Evolutionary conservation across 192 early-diverging fungal genomes (phyloP).

Genomic region (Borealophlyctis nickersoniae): DNA sequence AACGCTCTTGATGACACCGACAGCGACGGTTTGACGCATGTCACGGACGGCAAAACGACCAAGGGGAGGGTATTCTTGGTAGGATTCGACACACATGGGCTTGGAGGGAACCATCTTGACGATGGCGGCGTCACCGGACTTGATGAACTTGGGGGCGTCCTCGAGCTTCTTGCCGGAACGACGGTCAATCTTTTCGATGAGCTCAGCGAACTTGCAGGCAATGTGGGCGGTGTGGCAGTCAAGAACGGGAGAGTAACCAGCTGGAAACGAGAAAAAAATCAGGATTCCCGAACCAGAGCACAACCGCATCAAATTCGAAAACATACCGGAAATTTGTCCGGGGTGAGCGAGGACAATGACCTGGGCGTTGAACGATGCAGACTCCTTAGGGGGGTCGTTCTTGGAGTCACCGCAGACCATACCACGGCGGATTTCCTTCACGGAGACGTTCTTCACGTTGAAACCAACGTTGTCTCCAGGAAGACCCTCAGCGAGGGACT

Average conservation of each 20-base stretch:
- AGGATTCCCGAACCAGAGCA: too few relatives aligned
- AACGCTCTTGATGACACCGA: slow-evolving; percentile 94
- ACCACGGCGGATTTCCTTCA: slow-evolving; percentile 97
- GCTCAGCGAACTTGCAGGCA: slow-evolving; percentile 93
- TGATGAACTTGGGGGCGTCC: slow-evolving; percentile 92
- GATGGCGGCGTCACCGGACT: slow-evolving; percentile 87
- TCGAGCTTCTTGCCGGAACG: slow-evolving; percentile 91
- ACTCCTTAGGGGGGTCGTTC: slow-evolving; percentile 93
- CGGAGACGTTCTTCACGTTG: slow-evolving; percentile 98
- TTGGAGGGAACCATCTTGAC: slow-evolving; percentile 93
- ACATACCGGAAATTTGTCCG: slow-evolving; percentile 87
- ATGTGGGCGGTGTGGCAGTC: slow-evolving; percentile 96
- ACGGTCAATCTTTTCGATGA: slow-evolving; percentile 92
- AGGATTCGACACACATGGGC: slow-evolving; percentile 95
- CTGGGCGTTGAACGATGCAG: slow-evolving; percentile 89
- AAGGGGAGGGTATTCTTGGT: slow-evolving; percentile 88
- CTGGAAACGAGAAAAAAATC: too few relatives aligned
- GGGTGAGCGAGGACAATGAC: slow-evolving; percentile 97
- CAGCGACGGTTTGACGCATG: slow-evolving; percentile 95
- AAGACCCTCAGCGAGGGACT: slow-evolving; percentile 78
- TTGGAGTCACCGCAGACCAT: slow-evolving; percentile 94
- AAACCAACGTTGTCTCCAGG: slow-evolving; percentile 99
- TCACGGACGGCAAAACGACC: slow-evolving; percentile 98
- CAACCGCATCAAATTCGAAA: too few relatives aligned
- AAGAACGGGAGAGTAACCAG: slow-evolving; percentile 92